Evolutionary conservation across 2,329 filamentous ascomycete species (phyloP).

Genomic region (Fusarium cicatricum): DNA sequence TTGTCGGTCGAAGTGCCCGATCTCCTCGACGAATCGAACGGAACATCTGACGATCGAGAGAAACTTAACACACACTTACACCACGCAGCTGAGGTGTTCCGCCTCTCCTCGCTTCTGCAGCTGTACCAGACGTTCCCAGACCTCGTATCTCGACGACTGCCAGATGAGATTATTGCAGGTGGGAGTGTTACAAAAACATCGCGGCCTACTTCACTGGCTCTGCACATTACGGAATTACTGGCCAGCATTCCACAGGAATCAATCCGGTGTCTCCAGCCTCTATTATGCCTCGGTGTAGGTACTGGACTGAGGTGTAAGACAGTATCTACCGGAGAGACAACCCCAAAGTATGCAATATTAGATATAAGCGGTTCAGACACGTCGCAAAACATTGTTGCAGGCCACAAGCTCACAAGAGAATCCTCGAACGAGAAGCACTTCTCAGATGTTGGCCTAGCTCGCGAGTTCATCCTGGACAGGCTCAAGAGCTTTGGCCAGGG

Average conservation of each 20-base stretch:
- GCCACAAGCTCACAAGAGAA: not conserved
- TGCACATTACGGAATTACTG: constrained; percentile 19
- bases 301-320: constrained; percentile 17
- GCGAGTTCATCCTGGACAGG: constrained; percentile 22
- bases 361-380: not conserved
- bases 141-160: constrained; percentile 43
- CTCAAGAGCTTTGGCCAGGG: constrained; percentile 2
- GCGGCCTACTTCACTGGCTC: constrained; percentile 26
- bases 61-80: constrained; percentile 40
- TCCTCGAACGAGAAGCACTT: not conserved
- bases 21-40: constrained; percentile 5
- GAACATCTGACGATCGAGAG: not conserved
- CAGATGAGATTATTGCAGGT: constrained; percentile 17
- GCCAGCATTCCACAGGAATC: constrained; percentile 9
- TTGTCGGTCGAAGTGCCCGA: constrained; percentile 26
- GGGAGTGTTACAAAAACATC: constrained; percentile 13
- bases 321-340: constrained; percentile 6
- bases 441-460: constrained; percentile 8
- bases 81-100: constrained; percentile 49
- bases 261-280: constrained; percentile 20
- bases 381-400: not conserved
- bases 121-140: constrained; percentile 51
- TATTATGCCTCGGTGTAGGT: constrained; percentile 21
- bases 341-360: not conserved
- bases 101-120: constrained; percentile 48